Conservation (phyloP, 2,329 filamentous ascomycete genomes). For the Aspergillus latus region DNA sequence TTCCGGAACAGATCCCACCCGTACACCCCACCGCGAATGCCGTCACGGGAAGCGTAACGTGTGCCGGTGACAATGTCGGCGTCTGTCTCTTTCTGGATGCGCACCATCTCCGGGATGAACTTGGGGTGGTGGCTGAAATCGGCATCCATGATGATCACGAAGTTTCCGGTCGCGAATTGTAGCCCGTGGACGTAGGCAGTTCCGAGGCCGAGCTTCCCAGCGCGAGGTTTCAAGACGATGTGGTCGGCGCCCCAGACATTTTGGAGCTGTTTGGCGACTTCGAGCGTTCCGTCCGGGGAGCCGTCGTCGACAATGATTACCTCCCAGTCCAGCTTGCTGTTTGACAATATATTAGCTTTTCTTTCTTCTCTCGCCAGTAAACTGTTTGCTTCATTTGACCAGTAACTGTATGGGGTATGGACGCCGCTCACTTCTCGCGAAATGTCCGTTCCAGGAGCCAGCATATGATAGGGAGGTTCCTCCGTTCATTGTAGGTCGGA, state of each 20-base stretch:
- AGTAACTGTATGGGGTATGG: neutral
- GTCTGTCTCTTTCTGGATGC: constrained; percentile 70
- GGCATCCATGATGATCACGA: constrained; percentile 99
- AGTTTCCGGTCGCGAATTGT: constrained; percentile 87
- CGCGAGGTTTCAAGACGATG: constrained; percentile 80
- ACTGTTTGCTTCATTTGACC: neutral
- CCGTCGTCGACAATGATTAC: constrained; percentile 97
- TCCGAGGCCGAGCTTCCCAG: constrained; percentile 94
- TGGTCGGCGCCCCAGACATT: constrained; percentile 74
- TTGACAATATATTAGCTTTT: neutral
- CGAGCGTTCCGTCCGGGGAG: constrained; percentile 91
- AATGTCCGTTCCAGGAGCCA: constrained; percentile 74
- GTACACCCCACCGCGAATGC: constrained; percentile 71
- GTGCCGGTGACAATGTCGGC: constrained; percentile 98
- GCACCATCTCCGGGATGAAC: constrained; percentile 95
- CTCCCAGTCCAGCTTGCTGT: constrained; percentile 91
- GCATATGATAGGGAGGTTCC: constrained; percentile 91
- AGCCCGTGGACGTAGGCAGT: constrained; percentile 95
- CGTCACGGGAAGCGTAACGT: constrained; percentile 75
- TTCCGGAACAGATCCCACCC: constrained; percentile 96
- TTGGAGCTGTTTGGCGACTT: constrained; percentile 85
- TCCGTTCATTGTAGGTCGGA: constrained; percentile 97
- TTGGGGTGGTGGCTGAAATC: constrained; percentile 99
- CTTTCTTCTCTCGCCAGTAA: neutral
- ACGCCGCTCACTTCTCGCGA: neutral